phyloP scores from a whole-genome alignment of 495 filamentous ascomycete genomes.

The Evernia prunastri region DNA sequence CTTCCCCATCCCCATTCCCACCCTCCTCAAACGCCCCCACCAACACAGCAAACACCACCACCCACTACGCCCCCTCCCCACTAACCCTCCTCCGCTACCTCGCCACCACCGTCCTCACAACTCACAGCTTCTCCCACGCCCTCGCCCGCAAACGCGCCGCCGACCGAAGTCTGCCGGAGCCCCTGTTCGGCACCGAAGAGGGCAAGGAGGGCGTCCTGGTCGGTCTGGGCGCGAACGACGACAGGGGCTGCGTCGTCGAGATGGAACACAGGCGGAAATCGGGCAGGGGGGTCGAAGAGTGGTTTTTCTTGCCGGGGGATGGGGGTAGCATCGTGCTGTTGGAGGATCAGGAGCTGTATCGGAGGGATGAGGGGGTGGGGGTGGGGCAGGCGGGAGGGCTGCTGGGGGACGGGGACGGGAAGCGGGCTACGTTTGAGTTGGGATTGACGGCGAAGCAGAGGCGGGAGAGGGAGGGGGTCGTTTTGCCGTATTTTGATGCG shows the following conservation, averaged over 20 bases:
- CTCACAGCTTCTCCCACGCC: slow-evolving; percentile 61
- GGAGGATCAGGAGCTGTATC: slow-evolving; percentile 69
- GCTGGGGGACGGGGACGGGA: slow-evolving; percentile 54
- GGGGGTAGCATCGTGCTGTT: slow-evolving; percentile 54
- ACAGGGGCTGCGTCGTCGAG: slow-evolving; percentile 63
- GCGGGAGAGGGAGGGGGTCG: slow-evolving; percentile 72
- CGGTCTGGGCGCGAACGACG: slow-evolving; percentile 38
- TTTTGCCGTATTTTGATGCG: slow-evolving; percentile 92
- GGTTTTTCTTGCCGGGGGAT: slow-evolving; percentile 56
- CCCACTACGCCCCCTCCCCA: slow-evolving; percentile 69
- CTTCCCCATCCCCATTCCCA: slow-evolving; percentile 15
- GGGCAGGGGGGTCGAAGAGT: slow-evolving; percentile 69
- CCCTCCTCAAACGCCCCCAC: slow-evolving; percentile 58
- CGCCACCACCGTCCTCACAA: slow-evolving; percentile 58
- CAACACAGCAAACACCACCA: slow-evolving; percentile 47
- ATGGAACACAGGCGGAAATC: slow-evolving; percentile 79
- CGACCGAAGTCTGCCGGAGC: slow-evolving; percentile 61
- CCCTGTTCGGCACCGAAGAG: slow-evolving; percentile 70
- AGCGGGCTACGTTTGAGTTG: slow-evolving; percentile 64
- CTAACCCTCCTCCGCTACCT: slow-evolving; percentile 56
- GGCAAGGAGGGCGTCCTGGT: slow-evolving; percentile 66
- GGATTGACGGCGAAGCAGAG: slow-evolving; percentile 86
- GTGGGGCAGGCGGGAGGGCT: too few species aligned
- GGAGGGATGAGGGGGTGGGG: slow-evolving; percentile 38
- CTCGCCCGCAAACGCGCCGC: slow-evolving; percentile 59